Conservation (phyloP, 768 basidiomycete genomes). For the Filobasidium floriforme region DNA sequence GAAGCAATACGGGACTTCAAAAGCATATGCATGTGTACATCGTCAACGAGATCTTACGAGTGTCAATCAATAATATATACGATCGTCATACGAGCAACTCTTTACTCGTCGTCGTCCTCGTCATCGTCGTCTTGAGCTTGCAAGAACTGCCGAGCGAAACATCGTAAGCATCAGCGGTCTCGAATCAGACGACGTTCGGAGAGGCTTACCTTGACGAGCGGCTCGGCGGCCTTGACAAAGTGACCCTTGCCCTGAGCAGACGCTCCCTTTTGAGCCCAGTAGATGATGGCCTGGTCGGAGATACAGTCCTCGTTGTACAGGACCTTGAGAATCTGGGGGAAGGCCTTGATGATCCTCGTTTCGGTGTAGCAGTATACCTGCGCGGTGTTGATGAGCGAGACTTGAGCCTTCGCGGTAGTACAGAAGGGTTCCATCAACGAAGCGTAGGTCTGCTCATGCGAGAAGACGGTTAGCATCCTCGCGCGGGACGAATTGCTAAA, state of each 20-base stretch:
- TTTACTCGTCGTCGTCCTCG: constrained; percentile 53
- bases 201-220: constrained; percentile 63
- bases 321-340: constrained; percentile 87
- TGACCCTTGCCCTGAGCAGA: constrained; percentile 92
- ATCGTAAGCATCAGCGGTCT: constrained; percentile 10
- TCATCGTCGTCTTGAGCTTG: constrained; percentile 73
- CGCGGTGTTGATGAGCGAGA: constrained; percentile 87
- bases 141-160: constrained; percentile 57
- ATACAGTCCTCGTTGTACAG: constrained; percentile 94
- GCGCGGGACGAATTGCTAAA: not conserved
- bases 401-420: constrained; percentile 76
- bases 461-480: not conserved
- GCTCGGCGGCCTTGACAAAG: constrained; percentile 79
- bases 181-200: constrained; percentile 8
- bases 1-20: too few species aligned
- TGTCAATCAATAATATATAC: not conserved
- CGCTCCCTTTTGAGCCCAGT: constrained; percentile 96
- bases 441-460: constrained; percentile 60
- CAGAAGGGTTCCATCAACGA: constrained; percentile 86
- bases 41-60: too few species aligned
- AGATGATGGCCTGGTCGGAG: constrained; percentile 91
- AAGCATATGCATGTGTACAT: too few species aligned
- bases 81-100: not conserved
- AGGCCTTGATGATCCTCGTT: constrained; percentile 86
- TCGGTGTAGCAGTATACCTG: constrained; percentile 92